These are phyloP conservation scores for Atalantia buxifolia DNA, from an alignment of 345 rosid species.

Conservation along the genomic window DNA sequence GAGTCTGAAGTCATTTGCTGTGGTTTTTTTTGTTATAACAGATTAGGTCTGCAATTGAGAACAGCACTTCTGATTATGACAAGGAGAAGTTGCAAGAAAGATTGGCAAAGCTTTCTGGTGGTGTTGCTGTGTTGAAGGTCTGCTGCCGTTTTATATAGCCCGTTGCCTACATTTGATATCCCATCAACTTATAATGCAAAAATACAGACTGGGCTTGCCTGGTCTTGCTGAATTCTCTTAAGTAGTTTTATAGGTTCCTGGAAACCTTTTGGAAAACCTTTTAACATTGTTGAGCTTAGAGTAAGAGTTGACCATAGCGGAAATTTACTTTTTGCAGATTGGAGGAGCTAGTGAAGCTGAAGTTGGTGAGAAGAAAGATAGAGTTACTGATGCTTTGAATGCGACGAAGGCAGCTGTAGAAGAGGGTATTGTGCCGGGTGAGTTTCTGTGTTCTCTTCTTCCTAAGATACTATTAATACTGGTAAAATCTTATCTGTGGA, in stretches of 20 bases:
- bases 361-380: slow-evolving; percentile 88
- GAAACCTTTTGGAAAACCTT: neutral
- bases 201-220: neutral
- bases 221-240: neutral
- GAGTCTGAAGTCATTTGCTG: neutral
- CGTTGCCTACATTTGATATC: neutral
- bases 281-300: neutral
- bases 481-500: neutral
- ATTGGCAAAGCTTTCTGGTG: slow-evolving; percentile 92
- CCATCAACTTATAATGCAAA: neutral
- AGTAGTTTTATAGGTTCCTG: neutral
- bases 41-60: slow-evolving; percentile 74
- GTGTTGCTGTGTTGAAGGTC: slow-evolving; percentile 97
- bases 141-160: slow-evolving; percentile 6
- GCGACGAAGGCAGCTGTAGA: slow-evolving; percentile 99
- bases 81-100: slow-evolving; percentile 94
- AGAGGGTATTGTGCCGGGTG: slow-evolving; percentile 98
- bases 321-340: slow-evolving; percentile 45
- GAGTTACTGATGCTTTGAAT: slow-evolving; percentile 95
- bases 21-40: slow-evolving; percentile 15
- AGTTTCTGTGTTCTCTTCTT: neutral
- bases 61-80: slow-evolving; percentile 89
- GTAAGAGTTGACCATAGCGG: neutral
- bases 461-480: neutral
- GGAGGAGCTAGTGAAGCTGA: slow-evolving; percentile 99